These are phyloP conservation scores for Yamadazyma membranifaciens DNA, from an alignment of 1,139 yeast genomes.

Conservation along the genomic window DNA sequence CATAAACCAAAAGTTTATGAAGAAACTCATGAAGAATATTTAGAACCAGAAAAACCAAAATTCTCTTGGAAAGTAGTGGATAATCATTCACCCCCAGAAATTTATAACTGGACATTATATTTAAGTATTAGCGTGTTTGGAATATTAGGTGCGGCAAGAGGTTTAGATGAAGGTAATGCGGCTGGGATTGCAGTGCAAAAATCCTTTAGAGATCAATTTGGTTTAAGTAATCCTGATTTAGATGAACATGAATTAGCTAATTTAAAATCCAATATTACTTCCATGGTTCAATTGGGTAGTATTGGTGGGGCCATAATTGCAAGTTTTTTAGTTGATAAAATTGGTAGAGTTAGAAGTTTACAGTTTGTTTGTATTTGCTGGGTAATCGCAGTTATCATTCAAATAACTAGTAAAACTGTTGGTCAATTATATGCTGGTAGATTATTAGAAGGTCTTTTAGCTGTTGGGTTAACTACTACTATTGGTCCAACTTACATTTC, in stretches of 20 bases:
- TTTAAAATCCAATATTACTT: slow-evolving; percentile 52
- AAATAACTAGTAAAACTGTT: slow-evolving; percentile 40
- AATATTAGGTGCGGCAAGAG: slow-evolving; percentile 58
- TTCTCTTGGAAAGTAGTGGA: slow-evolving; percentile 29
- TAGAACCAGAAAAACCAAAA: slow-evolving; percentile 9
- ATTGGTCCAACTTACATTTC: slow-evolving; percentile 55
- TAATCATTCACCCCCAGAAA: slow-evolving; percentile 47
- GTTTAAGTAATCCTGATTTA: slow-evolving; percentile 41
- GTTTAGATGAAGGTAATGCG: slow-evolving; percentile 54
- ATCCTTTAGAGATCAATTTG: slow-evolving; percentile 44
- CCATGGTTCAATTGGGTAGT: slow-evolving; percentile 64
- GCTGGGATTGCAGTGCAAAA: slow-evolving; percentile 47
- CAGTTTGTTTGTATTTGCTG: slow-evolving; percentile 45
- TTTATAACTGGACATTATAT: slow-evolving; percentile 47
- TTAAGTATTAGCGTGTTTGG: slow-evolving; percentile 55
- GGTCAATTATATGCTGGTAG: slow-evolving; percentile 58
- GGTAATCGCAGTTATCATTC: slow-evolving; percentile 49
- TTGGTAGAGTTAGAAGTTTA: slow-evolving; percentile 56
- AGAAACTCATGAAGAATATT: slow-evolving; percentile 2
- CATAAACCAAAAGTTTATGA: too few species aligned
- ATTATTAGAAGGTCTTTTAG: slow-evolving; percentile 49
- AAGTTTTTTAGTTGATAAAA: slow-evolving; percentile 46
- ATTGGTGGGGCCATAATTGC: slow-evolving; percentile 57
- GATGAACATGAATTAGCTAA: slow-evolving; percentile 39
- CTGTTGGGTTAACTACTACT: slow-evolving; percentile 57